A percentile compares a stretch with the other conserved stretches of the same genome.
These are phyloP conservation scores for Houttuynia cordata DNA, from an alignment of 164 flowering plant genomes.

Conservation along the genomic window DNA sequence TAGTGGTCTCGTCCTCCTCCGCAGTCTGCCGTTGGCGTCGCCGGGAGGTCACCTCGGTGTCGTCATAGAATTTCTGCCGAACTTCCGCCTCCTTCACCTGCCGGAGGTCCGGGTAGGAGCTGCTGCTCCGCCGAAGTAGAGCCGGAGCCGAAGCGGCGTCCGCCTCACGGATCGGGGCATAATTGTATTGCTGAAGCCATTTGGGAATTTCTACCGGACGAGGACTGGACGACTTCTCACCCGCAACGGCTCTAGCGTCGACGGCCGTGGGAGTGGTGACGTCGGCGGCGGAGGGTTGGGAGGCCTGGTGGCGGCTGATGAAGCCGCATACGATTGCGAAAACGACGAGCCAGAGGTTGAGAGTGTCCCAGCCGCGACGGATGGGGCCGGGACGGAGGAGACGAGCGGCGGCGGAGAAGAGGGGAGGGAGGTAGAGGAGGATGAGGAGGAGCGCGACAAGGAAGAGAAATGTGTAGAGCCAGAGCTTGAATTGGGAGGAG, in stretches of 20 bases:
- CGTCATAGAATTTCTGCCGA: conserved; percentile 43
- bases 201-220: conserved; percentile 5
- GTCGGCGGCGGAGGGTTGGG: conserved; percentile 16
- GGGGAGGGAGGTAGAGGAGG: conserved; percentile 24
- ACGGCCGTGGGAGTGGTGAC: neutral
- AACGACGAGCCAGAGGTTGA: conserved; percentile 51
- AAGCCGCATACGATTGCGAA: conserved; percentile 75
- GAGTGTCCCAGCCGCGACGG: conserved; percentile 51
- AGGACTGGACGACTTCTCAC: neutral
- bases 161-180: neutral
- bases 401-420: conserved; percentile 31
- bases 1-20: too few relatives aligned
- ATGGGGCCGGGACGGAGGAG: conserved; percentile 34
- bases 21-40: neutral
- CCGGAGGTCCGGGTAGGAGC: conserved; percentile 70
- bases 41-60: conserved; percentile 15
- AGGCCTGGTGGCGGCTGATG: conserved; percentile 21
- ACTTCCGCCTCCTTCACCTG: conserved; percentile 21
- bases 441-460: conserved; percentile 26
- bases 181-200: conserved; percentile 26
- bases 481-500: neutral
- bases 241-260: neutral
- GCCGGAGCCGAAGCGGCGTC: neutral
- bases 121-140: conserved; percentile 39
- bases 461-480: conserved; percentile 2